Evolutionary conservation across 306 rosid species (phyloP).

Genomic region (Malus fusca): DNA sequence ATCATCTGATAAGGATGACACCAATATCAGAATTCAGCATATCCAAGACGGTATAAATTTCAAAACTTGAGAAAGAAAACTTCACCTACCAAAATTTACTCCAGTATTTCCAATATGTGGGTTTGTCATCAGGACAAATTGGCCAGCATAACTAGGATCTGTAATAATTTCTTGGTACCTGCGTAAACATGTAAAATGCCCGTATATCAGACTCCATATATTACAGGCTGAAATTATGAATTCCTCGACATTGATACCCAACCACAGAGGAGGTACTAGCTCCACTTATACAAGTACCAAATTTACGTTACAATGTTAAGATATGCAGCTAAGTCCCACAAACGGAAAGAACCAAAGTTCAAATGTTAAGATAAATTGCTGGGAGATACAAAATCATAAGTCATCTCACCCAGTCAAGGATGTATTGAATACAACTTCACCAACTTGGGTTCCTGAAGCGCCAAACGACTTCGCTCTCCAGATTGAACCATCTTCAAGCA

Average conservation of each 20-base stretch:
- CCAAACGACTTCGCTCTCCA: constrained; percentile 98
- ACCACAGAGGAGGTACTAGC: background rate
- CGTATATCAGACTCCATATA: background rate
- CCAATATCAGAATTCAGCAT: background rate
- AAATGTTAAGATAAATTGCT: background rate
- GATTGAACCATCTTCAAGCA: constrained; percentile 89
- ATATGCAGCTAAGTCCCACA: background rate
- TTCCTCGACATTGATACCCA: background rate
- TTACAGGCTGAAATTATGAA: background rate
- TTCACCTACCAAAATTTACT: constrained; percentile 62
- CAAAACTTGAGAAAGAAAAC: background rate
- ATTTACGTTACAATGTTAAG: background rate
- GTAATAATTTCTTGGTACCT: constrained; percentile 97
- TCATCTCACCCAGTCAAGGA: constrained; percentile 75
- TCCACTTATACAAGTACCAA: background rate
- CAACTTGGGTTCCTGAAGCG: constrained; percentile 93
- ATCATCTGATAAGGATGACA: constrained; percentile 48
- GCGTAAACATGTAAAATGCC: constrained; percentile 13
- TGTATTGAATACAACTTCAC: constrained; percentile 94
- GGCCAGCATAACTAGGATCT: constrained; percentile 96
- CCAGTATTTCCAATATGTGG: constrained; percentile 96
- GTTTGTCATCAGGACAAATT: constrained; percentile 89
- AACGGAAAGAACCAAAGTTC: background rate
- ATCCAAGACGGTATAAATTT: constrained; percentile 1
- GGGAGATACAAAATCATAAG: background rate